phyloP scores from a whole-genome alignment of 139 green algal genomes.

The Klebsormidium nitens region DNA sequence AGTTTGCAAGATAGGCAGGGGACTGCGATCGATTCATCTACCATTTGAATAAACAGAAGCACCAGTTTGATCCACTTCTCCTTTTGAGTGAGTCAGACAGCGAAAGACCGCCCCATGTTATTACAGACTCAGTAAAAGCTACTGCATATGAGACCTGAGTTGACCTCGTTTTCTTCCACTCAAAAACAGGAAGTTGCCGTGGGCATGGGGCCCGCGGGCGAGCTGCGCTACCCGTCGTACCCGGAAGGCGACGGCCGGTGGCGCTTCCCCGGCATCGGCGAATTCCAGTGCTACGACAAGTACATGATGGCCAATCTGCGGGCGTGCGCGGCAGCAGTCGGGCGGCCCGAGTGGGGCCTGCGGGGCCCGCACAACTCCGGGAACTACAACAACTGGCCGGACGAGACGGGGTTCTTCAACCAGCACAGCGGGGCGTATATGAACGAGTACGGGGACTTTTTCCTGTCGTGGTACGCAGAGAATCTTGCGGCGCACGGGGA shows the following conservation, averaged over 20 bases:
- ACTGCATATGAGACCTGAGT: too few species aligned
- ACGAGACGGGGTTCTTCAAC: slow-evolving; percentile 88
- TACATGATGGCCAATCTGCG: slow-evolving; percentile 83
- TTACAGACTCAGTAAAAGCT: too few species aligned
- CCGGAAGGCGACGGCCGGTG: slow-evolving; percentile 57
- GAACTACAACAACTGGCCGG: slow-evolving; percentile 78
- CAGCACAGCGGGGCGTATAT: slow-evolving; percentile 52
- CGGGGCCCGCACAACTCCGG: slow-evolving; percentile 83
- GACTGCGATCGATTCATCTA: too few species aligned
- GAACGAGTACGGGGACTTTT: slow-evolving; percentile 73
- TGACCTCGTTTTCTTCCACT: too few species aligned
- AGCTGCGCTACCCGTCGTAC: slow-evolving; percentile 95
- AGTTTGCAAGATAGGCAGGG: too few species aligned
- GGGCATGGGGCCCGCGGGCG: slow-evolving; percentile 86
- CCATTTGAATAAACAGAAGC: too few species aligned
- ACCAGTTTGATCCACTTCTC: too few species aligned
- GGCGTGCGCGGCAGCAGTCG: slow-evolving; percentile 40
- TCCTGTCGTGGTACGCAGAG: slow-evolving; percentile 83
- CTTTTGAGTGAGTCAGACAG: too few species aligned
- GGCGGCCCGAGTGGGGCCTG: slow-evolving; percentile 79
- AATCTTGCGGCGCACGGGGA: slow-evolving; percentile 80
- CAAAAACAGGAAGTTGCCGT: slow-evolving; percentile 91
- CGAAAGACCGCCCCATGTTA: too few species aligned
- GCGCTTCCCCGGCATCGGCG: slow-evolving; percentile 91
- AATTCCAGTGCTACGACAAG: slow-evolving; percentile 97